These are phyloP conservation scores for Cupressus sempervirens DNA, from an alignment of 75 land plant species.

Conservation along the genomic window DNA sequence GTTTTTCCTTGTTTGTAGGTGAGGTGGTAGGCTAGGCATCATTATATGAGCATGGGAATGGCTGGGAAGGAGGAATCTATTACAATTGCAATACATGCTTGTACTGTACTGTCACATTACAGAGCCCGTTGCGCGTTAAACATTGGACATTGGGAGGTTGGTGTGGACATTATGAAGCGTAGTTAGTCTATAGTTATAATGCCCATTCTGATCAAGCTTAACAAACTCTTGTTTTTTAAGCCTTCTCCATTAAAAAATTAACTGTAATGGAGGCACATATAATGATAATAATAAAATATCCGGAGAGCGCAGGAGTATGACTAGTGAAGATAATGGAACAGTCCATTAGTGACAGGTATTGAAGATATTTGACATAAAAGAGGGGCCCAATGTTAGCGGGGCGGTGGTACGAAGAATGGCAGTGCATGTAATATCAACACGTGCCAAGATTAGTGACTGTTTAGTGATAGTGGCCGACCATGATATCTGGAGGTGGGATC, in stretches of 20 bases:
- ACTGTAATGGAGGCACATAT: background rate
- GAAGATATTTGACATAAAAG: no score
- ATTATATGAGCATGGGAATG: background rate
- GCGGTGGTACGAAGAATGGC: background rate
- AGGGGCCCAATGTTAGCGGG: no score
- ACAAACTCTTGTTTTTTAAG: no score
- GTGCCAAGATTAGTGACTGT: background rate
- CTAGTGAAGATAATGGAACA: no score
- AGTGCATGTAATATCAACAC: background rate
- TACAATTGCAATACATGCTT: background rate
- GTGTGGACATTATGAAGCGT: background rate
- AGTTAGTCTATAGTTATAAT: background rate
- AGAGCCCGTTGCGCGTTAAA: background rate
- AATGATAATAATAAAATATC: background rate
- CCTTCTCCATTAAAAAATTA: background rate
- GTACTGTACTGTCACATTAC: background rate
- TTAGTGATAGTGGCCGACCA: constrained; percentile 1
- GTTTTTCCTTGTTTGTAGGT: no score
- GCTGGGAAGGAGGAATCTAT: background rate
- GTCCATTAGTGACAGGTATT: no score
- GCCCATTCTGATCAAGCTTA: background rate
- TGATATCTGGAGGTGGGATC: background rate
- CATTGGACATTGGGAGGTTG: background rate
- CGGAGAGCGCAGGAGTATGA: background rate
- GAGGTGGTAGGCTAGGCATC: background rate